Evolutionary conservation across 148 eudicot genomes (phyloP).

Genomic region (Spergularia bocconei): DNA sequence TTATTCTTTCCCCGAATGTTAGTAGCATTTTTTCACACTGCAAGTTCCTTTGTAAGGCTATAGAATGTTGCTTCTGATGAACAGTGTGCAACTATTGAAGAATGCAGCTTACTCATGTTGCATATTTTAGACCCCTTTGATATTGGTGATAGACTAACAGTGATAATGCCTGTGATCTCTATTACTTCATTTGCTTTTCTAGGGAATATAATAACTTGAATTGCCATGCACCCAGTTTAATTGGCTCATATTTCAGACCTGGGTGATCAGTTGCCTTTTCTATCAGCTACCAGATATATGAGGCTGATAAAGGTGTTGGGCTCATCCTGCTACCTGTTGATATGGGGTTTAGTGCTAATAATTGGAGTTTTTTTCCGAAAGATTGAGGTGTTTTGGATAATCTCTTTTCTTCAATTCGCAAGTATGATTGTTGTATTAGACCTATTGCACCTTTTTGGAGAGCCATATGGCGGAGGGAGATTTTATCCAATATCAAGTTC

Average conservation of each 20-base stretch:
- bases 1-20: no score
- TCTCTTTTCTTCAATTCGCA: not conserved
- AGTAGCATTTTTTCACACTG: no score
- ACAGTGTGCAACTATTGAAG: not conserved
- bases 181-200: not conserved
- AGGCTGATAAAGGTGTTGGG: constrained; percentile 5
- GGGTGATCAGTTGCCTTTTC: not conserved
- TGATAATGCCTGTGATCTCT: not conserved
- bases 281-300: not conserved
- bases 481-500: no score
- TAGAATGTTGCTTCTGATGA: no score
- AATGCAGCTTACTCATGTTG: constrained; percentile 5
- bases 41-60: no score
- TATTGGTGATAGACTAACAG: not conserved
- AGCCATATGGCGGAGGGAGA: no score
- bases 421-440: not conserved
- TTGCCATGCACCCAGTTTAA: not conserved
- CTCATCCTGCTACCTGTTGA: not conserved
- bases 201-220: not conserved
- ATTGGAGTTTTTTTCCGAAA: constrained; percentile 1
- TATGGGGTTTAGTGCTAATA: not conserved
- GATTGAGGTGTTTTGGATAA: not conserved
- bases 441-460: not conserved
- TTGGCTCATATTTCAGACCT: not conserved
- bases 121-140: not conserved